Evolutionary conservation across 148 eudicot species (phyloP).

Genomic region (Rhododendron molle): DNA sequence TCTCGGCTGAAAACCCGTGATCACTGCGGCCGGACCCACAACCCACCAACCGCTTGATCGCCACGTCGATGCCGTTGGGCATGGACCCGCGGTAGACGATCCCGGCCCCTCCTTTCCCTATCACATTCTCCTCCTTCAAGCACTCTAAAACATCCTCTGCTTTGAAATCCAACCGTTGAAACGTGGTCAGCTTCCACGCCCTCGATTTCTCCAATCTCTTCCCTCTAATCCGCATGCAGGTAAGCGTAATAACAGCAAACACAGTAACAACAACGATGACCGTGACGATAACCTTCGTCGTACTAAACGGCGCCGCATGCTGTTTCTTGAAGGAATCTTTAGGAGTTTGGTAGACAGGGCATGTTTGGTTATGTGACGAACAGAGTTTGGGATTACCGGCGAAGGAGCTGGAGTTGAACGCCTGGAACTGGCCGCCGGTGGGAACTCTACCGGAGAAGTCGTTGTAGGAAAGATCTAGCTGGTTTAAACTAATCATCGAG

Average conservation of each 20-base stretch:
- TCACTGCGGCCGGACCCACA: constrained; percentile 38
- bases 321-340: not conserved
- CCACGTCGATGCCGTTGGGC: constrained; percentile 61
- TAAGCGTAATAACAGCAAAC: constrained; percentile 14
- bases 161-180: constrained; percentile 67
- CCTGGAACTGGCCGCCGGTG: constrained; percentile 32
- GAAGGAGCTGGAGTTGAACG: constrained; percentile 35
- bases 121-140: constrained; percentile 73
- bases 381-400: constrained; percentile 55
- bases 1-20: constrained; percentile 77
- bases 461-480: constrained; percentile 46
- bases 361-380: constrained; percentile 18
- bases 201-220: constrained; percentile 41
- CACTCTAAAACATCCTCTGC: constrained; percentile 65
- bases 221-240: constrained; percentile 20
- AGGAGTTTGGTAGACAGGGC: constrained; percentile 27
- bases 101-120: constrained; percentile 94
- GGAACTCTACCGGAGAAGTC: constrained; percentile 46
- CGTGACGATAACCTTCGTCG: constrained; percentile 28
- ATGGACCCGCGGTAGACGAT: constrained; percentile 79
- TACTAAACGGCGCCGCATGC: constrained; percentile 16
- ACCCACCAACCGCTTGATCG: constrained; percentile 58
- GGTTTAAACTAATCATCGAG: constrained; percentile 23
- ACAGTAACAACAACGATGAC: constrained; percentile 23
- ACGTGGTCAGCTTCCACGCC: constrained; percentile 71